phyloP scores from a whole-genome alignment of 78 protist genomes.

The Dictyostelium discoideum region dicty_2.7 NC_007090.3:3139501-3140000 shows the following conservation, averaged over 20 bases:
- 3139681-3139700: neutral
- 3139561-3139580: neutral
- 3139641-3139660: neutral
- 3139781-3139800: conserved; percentile 1
- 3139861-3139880: neutral
- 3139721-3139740: neutral
- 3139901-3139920: conserved; percentile 4
- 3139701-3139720: neutral
- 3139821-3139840: neutral
- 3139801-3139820: conserved; percentile 43
- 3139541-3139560: neutral
- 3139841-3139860: neutral
- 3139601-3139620: neutral
- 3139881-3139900: neutral
- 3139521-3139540: neutral
- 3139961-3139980: neutral
- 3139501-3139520: neutral
- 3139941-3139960: conserved; percentile 13
- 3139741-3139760: neutral
- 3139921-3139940: conserved; percentile 20
- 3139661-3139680: neutral
- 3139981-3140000: neutral
- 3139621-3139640: neutral
- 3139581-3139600: neutral
- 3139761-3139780: conserved; percentile 7